A percentile compares a stretch with the other conserved stretches of the same genome.
These are phyloP conservation scores for Tulasnella sp. DNA, from an alignment of 768 basidiomycete genomes.

Conservation along the genomic window DNA sequence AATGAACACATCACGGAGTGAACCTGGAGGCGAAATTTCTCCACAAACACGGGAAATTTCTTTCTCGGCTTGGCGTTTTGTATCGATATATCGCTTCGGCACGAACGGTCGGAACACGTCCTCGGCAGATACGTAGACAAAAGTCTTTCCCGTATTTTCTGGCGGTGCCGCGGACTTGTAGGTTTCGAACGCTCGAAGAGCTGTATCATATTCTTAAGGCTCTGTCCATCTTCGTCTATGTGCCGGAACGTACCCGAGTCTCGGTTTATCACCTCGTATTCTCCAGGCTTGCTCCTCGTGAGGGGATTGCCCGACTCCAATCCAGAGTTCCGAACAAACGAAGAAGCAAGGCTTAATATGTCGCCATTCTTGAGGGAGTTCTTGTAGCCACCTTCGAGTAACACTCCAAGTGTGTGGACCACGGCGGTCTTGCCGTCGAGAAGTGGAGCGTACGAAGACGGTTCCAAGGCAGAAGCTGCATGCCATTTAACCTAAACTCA, in stretches of 20 bases:
- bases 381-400: constrained; percentile 89
- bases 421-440: constrained; percentile 72
- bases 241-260: constrained; percentile 72
- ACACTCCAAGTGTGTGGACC: constrained; percentile 91
- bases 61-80: constrained; percentile 90
- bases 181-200: constrained; percentile 75
- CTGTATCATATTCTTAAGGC: constrained; percentile 47
- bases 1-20: constrained; percentile 75
- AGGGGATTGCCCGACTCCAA: constrained; percentile 62
- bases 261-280: constrained; percentile 83
- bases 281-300: constrained; percentile 46
- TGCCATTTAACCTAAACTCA: constrained; percentile 80
- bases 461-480: constrained; percentile 77
- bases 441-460: constrained; percentile 69
- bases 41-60: constrained; percentile 61
- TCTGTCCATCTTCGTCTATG: constrained; percentile 1
- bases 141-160: constrained; percentile 45
- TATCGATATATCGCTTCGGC: constrained; percentile 82
- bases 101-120: constrained; percentile 89
- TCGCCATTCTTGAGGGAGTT: constrained; percentile 63
- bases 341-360: constrained; percentile 55
- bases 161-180: constrained; percentile 48
- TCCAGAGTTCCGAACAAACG: constrained; percentile 49
- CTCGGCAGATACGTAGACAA: constrained; percentile 95
- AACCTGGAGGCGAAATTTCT: constrained; percentile 43